These are phyloP conservation scores for Plasmodium gaboni DNA, from an alignment of 169 alveolate species.

Conservation along the genomic window DNA sequence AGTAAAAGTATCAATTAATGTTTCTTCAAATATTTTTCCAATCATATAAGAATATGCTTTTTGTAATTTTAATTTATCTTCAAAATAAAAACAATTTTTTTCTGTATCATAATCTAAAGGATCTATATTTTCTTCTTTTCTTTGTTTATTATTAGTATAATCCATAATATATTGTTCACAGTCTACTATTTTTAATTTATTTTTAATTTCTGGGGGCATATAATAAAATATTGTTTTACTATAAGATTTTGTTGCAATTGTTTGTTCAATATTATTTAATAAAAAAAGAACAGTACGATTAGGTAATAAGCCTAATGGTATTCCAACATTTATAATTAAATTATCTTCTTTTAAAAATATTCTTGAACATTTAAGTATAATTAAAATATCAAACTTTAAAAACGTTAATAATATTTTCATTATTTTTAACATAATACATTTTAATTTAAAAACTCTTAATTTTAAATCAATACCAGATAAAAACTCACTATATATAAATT, in stretches of 20 bases:
- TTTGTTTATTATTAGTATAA: not conserved
- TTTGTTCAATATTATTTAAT: slow-evolving; percentile 26
- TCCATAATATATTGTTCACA: too few species aligned
- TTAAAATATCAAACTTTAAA: slow-evolving; percentile 12
- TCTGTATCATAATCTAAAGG: not conserved
- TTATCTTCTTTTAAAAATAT: slow-evolving; percentile 51
- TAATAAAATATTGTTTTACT: slow-evolving; percentile 52
- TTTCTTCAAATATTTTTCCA: slow-evolving; percentile 62
- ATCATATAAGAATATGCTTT: slow-evolving; percentile 70
- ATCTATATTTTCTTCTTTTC: not conserved
- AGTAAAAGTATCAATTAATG: slow-evolving; percentile 65
- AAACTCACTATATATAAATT: slow-evolving; percentile 65
- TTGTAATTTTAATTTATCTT: slow-evolving; percentile 26
- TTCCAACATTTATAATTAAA: slow-evolving; percentile 37
- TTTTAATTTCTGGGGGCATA: slow-evolving; percentile 45
- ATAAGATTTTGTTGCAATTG: slow-evolving; percentile 42
- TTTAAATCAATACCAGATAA: slow-evolving; percentile 66
- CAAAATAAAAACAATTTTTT: slow-evolving; percentile 14
- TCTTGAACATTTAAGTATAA: slow-evolving; percentile 45
- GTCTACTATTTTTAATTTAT: not conserved
- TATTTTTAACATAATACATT: slow-evolving; percentile 40
- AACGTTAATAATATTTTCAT: slow-evolving; percentile 17
- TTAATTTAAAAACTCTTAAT: slow-evolving; percentile 49
- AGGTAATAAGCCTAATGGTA: slow-evolving; percentile 45
- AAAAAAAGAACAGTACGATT: slow-evolving; percentile 17